Evolutionary conservation across 1,284 basidiomycete species (phyloP).

Genomic region (Sporisorium graminicola): DNA sequence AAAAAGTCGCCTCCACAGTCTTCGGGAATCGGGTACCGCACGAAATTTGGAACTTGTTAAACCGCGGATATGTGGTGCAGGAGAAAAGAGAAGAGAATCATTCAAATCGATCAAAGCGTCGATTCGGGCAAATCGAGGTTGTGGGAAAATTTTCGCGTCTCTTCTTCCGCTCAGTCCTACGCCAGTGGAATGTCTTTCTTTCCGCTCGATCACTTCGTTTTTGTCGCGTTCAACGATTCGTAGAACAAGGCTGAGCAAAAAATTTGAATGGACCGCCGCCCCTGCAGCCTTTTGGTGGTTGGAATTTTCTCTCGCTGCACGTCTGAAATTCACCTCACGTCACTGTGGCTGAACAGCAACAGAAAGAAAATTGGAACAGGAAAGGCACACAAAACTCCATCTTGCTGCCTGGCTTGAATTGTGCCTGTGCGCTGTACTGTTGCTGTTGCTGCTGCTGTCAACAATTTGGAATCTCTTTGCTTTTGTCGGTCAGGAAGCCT

Average conservation of each 20-base stretch:
- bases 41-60: not conserved
- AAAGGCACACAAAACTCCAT: not conserved
- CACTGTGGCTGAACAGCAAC: not conserved
- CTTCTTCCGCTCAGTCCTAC: constrained; percentile 18
- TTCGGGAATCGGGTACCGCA: constrained; percentile 36
- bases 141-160: constrained; percentile 37
- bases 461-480: not conserved
- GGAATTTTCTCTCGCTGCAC: constrained; percentile 3
- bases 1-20: constrained; percentile 25
- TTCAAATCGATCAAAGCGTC: constrained; percentile 16
- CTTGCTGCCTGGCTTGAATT: not conserved
- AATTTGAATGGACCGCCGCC: constrained; percentile 33
- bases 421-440: not conserved
- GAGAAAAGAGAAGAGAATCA: constrained; percentile 8
- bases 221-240: constrained; percentile 13
- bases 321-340: constrained; percentile 7
- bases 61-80: no score
- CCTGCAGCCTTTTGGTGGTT: not conserved
- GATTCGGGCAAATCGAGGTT: constrained; percentile 3
- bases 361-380: not conserved
- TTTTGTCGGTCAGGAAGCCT: constrained; percentile 10
- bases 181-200: constrained; percentile 42
- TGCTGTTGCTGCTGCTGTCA: not conserved
- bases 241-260: constrained; percentile 26
- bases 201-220: constrained; percentile 41